Conservation (phyloP, 2,329 filamentous ascomycete species). For the Colletotrichum tamarilloi region DNA sequence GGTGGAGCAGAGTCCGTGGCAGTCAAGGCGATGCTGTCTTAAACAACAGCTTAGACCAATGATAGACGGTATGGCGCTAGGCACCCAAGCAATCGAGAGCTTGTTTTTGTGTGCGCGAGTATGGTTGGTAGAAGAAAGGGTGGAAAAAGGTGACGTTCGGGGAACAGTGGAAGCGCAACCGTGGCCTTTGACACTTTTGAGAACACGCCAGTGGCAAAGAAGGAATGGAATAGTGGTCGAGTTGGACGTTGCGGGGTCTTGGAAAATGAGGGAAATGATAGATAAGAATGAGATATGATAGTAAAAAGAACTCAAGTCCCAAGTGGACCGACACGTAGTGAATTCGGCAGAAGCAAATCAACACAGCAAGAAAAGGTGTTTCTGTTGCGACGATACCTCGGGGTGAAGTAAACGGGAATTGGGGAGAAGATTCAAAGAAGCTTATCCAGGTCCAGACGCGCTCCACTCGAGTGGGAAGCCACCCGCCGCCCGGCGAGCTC, state of each 20-base stretch:
- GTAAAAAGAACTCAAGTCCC: conserved; percentile 16
- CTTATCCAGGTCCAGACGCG: conserved; percentile 21
- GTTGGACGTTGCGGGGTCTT: conserved; percentile 12
- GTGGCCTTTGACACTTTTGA: conserved; percentile 34
- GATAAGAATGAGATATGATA: neutral
- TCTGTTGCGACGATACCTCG: conserved; percentile 29
- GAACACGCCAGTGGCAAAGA: conserved; percentile 27
- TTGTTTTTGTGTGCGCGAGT: neutral
- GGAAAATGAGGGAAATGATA: conserved; percentile 11
- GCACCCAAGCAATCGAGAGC: neutral
- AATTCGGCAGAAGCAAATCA: conserved; percentile 9
- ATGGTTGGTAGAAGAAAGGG: neutral
- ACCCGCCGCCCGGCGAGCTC: conserved; percentile 16
- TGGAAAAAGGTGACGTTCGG: neutral
- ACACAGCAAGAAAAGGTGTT: conserved; percentile 13
- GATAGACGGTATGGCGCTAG: conserved; percentile 15
- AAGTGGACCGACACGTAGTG: conserved; percentile 23
- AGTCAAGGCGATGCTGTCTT: conserved; percentile 33
- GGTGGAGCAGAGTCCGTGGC: conserved; percentile 33
- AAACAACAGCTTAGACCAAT: conserved; percentile 22
- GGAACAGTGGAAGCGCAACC: conserved; percentile 33
- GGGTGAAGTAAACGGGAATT: conserved; percentile 4
- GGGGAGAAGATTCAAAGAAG: conserved; percentile 28
- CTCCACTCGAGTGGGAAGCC: conserved; percentile 26
- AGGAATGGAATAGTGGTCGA: conserved; percentile 27